Evolutionary conservation across 495 filamentous ascomycete species (phyloP).

Genomic region (Penicillium parvum): DNA sequence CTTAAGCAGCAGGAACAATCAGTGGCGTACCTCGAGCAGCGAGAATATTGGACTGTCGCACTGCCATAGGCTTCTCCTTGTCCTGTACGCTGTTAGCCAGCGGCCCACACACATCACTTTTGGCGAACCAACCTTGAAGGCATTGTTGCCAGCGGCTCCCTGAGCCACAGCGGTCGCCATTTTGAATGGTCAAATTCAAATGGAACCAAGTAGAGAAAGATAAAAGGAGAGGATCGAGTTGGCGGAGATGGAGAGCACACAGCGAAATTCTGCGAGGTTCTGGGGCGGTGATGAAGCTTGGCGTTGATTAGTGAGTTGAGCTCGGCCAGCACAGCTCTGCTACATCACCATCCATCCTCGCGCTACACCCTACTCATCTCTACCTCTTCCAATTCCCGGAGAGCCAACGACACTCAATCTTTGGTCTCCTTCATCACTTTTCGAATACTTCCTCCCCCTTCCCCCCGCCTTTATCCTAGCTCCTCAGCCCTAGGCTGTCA

Average conservation of each 20-base stretch:
- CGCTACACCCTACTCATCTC: conserved; percentile 15
- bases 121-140: conserved; percentile 67
- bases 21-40: conserved; percentile 77
- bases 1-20: background rate
- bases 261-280: conserved; percentile 50
- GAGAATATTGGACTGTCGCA: conserved; percentile 91
- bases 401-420: background rate
- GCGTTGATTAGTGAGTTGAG: conserved; percentile 42
- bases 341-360: conserved; percentile 26
- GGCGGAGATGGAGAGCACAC: conserved; percentile 30
- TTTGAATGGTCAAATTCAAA: conserved; percentile 36
- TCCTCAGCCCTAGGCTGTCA: conserved; percentile 27
- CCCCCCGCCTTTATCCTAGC: conserved; percentile 11
- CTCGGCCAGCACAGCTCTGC: conserved; percentile 30
- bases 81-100: conserved; percentile 61
- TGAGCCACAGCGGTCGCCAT: conserved; percentile 64
- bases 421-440: no score
- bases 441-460: conserved; percentile 1
- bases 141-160: conserved; percentile 57
- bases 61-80: conserved; percentile 98
- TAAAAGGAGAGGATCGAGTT: conserved; percentile 22
- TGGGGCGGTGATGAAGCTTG: conserved; percentile 53
- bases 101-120: conserved; percentile 30
- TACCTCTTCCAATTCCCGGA: conserved; percentile 15
- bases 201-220: conserved; percentile 25